Evolutionary conservation across 2,329 filamentous ascomycete species (phyloP).

Genomic region (Fusarium cicatricum): DNA sequence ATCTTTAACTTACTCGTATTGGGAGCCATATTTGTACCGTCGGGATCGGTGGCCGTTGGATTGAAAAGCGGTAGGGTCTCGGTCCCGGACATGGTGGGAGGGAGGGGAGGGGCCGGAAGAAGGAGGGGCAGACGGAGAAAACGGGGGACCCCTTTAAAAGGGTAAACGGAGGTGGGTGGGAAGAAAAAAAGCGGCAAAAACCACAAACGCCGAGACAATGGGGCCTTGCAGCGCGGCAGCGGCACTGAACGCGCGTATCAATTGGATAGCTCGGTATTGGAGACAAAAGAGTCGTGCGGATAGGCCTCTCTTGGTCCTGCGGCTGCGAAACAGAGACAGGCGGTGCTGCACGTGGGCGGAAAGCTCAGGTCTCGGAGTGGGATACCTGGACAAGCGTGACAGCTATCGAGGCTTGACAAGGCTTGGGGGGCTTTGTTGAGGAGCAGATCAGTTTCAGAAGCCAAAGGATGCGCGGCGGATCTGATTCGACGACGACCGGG

Average conservation of each 20-base stretch:
- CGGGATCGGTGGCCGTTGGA: constrained; percentile 38
- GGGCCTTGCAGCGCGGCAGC: constrained; percentile 17
- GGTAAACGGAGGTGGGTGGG: constrained; percentile 4
- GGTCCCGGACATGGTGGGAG: constrained; percentile 42
- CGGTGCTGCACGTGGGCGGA: constrained; percentile 30
- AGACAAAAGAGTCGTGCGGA: not conserved
- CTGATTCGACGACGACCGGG: constrained; percentile 18
- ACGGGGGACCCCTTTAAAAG: constrained; percentile 35
- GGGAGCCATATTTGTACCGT: constrained; percentile 45
- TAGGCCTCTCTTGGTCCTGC: constrained; percentile 14
- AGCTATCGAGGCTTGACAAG: constrained; percentile 2
- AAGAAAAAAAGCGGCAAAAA: constrained; percentile 27
- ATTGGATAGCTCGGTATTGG: constrained; percentile 10
- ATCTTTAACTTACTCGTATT: constrained; percentile 44
- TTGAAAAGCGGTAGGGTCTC: constrained; percentile 47
- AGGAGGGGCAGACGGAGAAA: constrained; percentile 34
- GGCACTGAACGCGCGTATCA: constrained; percentile 16
- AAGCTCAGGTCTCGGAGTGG: constrained; percentile 9
- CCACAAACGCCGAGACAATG: constrained; percentile 12
- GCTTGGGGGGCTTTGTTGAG: constrained; percentile 26
- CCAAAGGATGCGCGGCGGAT: constrained; percentile 23
- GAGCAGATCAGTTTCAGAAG: constrained; percentile 27
- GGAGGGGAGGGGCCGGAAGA: constrained; percentile 35
- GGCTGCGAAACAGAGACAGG: constrained; percentile 20
- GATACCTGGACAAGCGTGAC: constrained; percentile 20